Evolutionary conservation across 306 rosid species (phyloP), one percentile per base, ranked within the genome.

Genomic region (Begonia peltatifolia): DNA sequence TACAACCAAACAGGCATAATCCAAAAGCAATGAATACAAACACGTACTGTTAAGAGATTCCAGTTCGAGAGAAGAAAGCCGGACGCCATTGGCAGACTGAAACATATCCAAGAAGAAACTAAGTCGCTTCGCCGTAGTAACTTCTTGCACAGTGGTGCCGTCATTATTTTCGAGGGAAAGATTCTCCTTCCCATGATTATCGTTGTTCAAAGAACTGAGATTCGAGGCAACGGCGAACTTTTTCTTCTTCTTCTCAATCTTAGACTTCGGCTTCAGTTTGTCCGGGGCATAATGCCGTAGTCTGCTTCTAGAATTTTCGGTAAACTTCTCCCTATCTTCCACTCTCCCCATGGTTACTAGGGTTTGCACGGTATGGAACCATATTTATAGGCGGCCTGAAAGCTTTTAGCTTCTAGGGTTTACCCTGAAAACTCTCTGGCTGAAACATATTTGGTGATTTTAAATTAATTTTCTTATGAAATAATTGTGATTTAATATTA

Each of bases 41-140:
- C 38, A 43, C 12, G 12, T 23, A 83, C 94, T 82, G 56, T 71
- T 78, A n/a, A 90, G 53, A 22, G 87, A 74, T 35, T 90, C 81
- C 8, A 78, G 42, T 66, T 85, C 97, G 20, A 85, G 76, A 43
- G 94, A 82, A 41, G 97, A 90, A 35, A 85, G 69, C 47, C 78
- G 65, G 12, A 83, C 14, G 23, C 59, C 84, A 36, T 67, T 80
- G 35, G 75, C 84, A 2, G 94, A 64, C 52, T 83, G 69, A 54
- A 78, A 87, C 15, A 72, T 72, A 5, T 76, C 72, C 10, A 84
- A 59, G 15, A 87, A 79, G 65, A 76, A 74, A 54, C 64, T 51
- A 50, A 85, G 54, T 20, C 71, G 81, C 44, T 68, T 73, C 3
- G 77, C 55, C 3, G 76, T 54, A 11, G 78, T 50, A 1, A 57